Conservation (phyloP, 2,329 filamentous ascomycete genomes). For the Knufia fluminis region DNA sequence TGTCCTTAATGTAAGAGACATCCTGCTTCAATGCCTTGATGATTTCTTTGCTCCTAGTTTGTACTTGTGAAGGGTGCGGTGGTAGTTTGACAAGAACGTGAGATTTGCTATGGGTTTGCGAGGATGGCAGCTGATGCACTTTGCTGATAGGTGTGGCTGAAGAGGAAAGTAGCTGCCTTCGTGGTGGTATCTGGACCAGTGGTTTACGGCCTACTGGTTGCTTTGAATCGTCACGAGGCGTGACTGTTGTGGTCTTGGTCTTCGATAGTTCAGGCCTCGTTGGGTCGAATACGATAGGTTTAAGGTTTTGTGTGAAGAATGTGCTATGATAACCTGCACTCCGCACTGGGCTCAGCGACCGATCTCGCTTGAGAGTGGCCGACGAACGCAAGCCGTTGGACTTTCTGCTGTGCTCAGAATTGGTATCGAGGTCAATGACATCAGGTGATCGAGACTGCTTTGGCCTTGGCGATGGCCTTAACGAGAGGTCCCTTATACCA, state of each 20-base stretch:
- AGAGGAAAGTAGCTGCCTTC: not conserved
- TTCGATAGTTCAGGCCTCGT: not conserved
- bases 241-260: not conserved
- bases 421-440: not conserved
- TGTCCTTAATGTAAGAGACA: constrained; percentile 7
- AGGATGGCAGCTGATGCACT: no score
- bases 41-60: constrained; percentile 8
- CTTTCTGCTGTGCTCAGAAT: not conserved
- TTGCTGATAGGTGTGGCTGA: not conserved
- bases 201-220: not conserved
- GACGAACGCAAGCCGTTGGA: not conserved
- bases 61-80: not conserved
- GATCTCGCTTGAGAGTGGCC: no score
- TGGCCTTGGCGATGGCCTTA: not conserved
- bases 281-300: no score
- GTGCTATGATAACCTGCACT: no score
- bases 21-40: constrained; percentile 13
- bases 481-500: not conserved
- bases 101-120: not conserved
- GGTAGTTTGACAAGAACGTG: not conserved
- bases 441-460: not conserved
- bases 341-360: no score
- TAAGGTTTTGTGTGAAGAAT: no score
- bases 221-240: no score
- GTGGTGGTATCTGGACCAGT: not conserved